phyloP scores from a whole-genome alignment of 768 basidiomycete species.

The Chiua virens region DNA sequence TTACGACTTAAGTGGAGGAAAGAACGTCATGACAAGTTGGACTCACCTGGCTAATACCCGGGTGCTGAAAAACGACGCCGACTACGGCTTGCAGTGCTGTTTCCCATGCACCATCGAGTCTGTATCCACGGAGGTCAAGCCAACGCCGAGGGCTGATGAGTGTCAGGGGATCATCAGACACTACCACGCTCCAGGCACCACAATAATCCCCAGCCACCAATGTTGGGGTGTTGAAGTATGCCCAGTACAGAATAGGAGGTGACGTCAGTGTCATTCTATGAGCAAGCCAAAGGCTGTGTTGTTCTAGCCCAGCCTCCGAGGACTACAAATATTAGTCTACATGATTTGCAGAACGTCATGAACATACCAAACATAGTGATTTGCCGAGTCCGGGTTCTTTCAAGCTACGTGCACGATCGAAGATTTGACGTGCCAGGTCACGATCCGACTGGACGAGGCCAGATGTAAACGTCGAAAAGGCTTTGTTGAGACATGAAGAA shows the following conservation, averaged over 20 bases:
- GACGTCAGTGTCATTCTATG: constrained; percentile 44
- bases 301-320: constrained; percentile 14
- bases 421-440: constrained; percentile 15
- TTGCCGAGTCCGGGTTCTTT: constrained; percentile 30
- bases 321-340: constrained; percentile 11
- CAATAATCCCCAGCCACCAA: constrained; percentile 57
- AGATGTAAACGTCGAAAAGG: constrained; percentile 21
- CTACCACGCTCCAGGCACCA: constrained; percentile 54
- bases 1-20: constrained; percentile 7
- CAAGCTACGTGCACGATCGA: constrained; percentile 13
- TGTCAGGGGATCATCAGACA: constrained; percentile 44
- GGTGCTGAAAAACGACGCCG: constrained; percentile 63
- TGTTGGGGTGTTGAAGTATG: constrained; percentile 56
- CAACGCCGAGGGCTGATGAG: constrained; percentile 70
- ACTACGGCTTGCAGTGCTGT: constrained; percentile 70
- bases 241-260: constrained; percentile 64
- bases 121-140: constrained; percentile 69
- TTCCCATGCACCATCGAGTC: constrained; percentile 64
- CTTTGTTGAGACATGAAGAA: constrained; percentile 25
- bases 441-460: constrained; percentile 21
- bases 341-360: not conserved
- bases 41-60: constrained; percentile 72
- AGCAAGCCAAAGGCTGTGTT: constrained; percentile 33
- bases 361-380: constrained; percentile 32
- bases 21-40: not conserved